phyloP scores from a whole-genome alignment of 2,329 filamentous ascomycete species.

The Alternaria incomplexa region DNA sequence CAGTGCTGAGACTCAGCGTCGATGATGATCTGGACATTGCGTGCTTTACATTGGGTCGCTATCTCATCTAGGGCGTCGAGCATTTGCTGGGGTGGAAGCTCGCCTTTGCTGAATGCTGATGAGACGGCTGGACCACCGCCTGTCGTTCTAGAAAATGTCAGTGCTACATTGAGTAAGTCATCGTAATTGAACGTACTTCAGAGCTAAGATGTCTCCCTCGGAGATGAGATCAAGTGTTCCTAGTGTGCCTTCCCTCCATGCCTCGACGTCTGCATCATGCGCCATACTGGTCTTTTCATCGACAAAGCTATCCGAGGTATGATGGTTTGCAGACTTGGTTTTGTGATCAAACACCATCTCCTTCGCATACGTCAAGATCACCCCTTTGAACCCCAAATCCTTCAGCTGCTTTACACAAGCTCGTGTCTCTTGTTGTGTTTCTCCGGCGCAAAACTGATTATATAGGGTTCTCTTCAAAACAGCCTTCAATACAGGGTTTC shows the following conservation, averaged over 20 bases:
- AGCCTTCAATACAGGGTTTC: conserved; percentile 73
- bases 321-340: conserved; percentile 24
- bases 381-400: conserved; percentile 78
- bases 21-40: conserved; percentile 52
- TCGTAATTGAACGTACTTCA: conserved; percentile 29
- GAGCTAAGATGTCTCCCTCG: conserved; percentile 39
- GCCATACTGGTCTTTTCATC: conserved; percentile 1
- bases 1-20: conserved; percentile 57
- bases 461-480: conserved; percentile 84
- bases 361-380: conserved; percentile 83
- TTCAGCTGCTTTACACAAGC: conserved; percentile 66
- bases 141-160: conserved; percentile 46
- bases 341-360: conserved; percentile 61
- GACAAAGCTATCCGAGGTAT: conserved; percentile 18
- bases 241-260: conserved; percentile 37
- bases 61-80: conserved; percentile 52
- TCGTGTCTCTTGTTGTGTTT: conserved; percentile 71
- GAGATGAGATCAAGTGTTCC: conserved; percentile 39
- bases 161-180: neutral
- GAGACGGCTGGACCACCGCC: conserved; percentile 53
- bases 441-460: conserved; percentile 87
- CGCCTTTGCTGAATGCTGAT: conserved; percentile 45
- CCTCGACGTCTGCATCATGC: conserved; percentile 45
- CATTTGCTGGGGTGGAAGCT: conserved; percentile 51
- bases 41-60: conserved; percentile 47